These are phyloP conservation scores for Malassezia equina DNA, from an alignment of 1,284 basidiomycete genomes.

Conservation along the genomic window DNA sequence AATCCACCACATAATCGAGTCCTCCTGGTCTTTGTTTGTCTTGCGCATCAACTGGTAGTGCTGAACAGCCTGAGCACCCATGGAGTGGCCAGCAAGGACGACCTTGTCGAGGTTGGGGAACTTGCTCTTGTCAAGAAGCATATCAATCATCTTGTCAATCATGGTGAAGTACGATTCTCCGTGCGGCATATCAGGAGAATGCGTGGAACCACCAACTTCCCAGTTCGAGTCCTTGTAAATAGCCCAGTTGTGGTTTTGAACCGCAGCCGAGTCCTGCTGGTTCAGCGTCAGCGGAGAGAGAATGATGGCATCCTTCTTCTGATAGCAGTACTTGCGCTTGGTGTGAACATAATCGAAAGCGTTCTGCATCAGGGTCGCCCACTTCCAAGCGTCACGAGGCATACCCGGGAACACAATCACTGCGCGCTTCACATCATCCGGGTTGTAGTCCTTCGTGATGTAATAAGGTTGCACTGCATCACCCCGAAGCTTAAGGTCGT, in stretches of 20 bases:
- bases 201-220: conserved; percentile 27
- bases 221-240: conserved; percentile 21
- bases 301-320: conserved; percentile 26
- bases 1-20: conserved; percentile 24
- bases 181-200: conserved; percentile 10
- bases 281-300: conserved; percentile 28
- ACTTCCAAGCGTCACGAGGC: conserved; percentile 38
- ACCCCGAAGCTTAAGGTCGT: conserved; percentile 4
- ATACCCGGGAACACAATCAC: conserved; percentile 31
- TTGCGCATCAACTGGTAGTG: conserved; percentile 40
- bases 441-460: not conserved
- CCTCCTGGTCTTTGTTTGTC: conserved; percentile 19
- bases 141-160: conserved; percentile 30
- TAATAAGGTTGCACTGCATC: conserved; percentile 3
- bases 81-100: conserved; percentile 36
- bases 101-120: conserved; percentile 35
- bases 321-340: conserved; percentile 24
- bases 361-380: conserved; percentile 34
- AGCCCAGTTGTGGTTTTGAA: conserved; percentile 16
- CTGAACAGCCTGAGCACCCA: conserved; percentile 33
- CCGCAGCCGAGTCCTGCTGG: conserved; percentile 24
- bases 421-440: conserved; percentile 24
- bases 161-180: conserved; percentile 24
- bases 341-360: conserved; percentile 25
- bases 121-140: conserved; percentile 29